Conservation (phyloP, 73 alveolate genomes). For the Blepharisma japonicum region DNA sequence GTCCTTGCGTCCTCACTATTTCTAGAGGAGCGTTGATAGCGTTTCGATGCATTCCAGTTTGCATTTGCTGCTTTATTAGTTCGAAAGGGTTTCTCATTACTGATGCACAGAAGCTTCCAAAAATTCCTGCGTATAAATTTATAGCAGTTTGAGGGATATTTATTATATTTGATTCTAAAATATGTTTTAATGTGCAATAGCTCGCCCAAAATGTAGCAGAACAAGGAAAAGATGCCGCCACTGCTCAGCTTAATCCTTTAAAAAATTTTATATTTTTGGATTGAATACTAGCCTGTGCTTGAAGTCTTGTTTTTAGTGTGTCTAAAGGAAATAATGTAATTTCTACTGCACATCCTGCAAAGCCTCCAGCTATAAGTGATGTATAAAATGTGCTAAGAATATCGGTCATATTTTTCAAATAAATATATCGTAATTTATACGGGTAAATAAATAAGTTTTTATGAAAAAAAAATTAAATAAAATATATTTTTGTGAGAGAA, state of each 20-base stretch:
- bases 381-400: neutral
- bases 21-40: constrained; percentile 36
- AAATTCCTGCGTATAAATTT: constrained; percentile 46
- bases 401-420: neutral
- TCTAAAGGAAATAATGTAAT: constrained; percentile 63
- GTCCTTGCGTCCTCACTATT: constrained; percentile 38
- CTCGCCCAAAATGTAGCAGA: constrained; percentile 66
- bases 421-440: too few species aligned
- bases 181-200: constrained; percentile 41
- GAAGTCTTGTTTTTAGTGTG: constrained; percentile 58
- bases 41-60: constrained; percentile 45
- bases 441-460: too few species aligned
- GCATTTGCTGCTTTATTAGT: constrained; percentile 53
- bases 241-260: constrained; percentile 52
- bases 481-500: too few species aligned
- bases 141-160: neutral
- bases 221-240: constrained; percentile 72
- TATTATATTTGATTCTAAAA: neutral
- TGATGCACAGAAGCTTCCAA: constrained; percentile 52
- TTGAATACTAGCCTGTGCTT: constrained; percentile 30
- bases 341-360: constrained; percentile 62
- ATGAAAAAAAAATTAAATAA: too few species aligned
- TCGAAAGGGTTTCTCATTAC: constrained; percentile 69
- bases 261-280: constrained; percentile 46
- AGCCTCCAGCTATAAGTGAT: constrained; percentile 56